These are phyloP conservation scores for Dactylellina cionopaga DNA, from an alignment of 2,329 filamentous ascomycete species.

Conservation along the genomic window DNA sequence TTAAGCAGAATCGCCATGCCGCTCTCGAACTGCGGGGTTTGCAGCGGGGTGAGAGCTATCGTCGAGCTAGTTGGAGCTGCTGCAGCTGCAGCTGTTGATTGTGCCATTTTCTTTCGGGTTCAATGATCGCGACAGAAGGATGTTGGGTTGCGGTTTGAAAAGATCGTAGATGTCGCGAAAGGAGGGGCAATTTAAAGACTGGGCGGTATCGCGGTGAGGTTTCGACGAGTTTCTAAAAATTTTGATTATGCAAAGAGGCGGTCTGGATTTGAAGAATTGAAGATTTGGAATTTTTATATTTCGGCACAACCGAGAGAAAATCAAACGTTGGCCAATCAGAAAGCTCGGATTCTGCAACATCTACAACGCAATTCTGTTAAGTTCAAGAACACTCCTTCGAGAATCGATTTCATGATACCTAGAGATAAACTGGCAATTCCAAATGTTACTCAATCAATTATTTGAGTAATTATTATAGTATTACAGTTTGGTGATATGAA, in stretches of 20 bases:
- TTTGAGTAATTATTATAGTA: too few relatives aligned
- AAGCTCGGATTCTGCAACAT: neutral
- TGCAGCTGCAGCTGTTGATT: neutral
- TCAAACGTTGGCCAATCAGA: neutral
- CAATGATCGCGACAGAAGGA: too few relatives aligned
- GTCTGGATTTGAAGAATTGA: neutral
- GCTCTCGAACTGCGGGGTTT: slow-evolving; percentile 79
- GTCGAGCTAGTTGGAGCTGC: slow-evolving; percentile 6
- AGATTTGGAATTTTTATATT: neutral
- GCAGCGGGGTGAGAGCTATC: slow-evolving; percentile 60
- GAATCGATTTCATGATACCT: too few relatives aligned
- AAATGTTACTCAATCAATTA: too few relatives aligned
- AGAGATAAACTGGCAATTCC: too few relatives aligned
- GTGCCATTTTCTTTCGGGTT: slow-evolving; percentile 28
- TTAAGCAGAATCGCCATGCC: slow-evolving; percentile 84
- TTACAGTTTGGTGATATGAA: too few relatives aligned
- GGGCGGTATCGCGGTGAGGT: neutral
- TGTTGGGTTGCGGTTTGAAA: neutral
- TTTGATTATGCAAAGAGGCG: neutral
- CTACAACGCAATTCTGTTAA: neutral
- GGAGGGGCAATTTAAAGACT: neutral
- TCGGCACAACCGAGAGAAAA: slow-evolving; percentile 3
- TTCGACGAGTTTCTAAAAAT: neutral
- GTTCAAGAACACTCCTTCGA: neutral
- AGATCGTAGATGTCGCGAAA: neutral